Conservation (phyloP, 768 basidiomycete species). For the Suillus paluster region DNA sequence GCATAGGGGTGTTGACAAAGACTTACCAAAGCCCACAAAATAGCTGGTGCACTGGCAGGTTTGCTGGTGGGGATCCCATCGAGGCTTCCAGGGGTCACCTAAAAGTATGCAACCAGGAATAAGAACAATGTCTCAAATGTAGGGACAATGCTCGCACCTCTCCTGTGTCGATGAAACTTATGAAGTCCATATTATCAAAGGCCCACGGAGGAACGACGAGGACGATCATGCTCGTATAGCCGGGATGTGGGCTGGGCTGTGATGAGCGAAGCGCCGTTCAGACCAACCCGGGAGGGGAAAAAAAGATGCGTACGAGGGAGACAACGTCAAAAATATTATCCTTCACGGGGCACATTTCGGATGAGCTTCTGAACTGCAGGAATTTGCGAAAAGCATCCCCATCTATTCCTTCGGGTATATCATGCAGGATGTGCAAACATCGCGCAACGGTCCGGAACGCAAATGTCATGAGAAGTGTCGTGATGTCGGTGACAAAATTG, state of each 20-base stretch:
- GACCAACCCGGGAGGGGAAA: neutral
- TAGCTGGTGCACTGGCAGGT: neutral
- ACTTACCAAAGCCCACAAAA: conserved; percentile 11
- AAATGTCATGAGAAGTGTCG: conserved; percentile 9
- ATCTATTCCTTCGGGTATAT: neutral
- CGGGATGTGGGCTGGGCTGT: neutral
- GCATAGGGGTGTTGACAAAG: no score
- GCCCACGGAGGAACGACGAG: conserved; percentile 10
- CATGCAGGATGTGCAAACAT: conserved; percentile 4
- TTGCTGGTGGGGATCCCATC: neutral
- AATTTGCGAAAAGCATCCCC: neutral
- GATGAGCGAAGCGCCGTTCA: neutral
- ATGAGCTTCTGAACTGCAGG: neutral
- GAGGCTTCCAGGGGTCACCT: neutral
- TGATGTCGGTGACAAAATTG: conserved; percentile 11
- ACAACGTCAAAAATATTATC: neutral
- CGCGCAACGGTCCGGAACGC: conserved; percentile 10
- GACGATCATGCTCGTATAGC: conserved; percentile 2
- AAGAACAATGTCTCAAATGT: neutral
- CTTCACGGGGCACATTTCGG: neutral
- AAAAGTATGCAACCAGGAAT: neutral
- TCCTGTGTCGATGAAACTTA: conserved; percentile 4
- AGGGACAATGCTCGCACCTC: neutral
- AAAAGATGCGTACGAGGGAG: neutral
- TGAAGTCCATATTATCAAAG: conserved; percentile 5